phyloP scores from a whole-genome alignment of 2,329 filamentous ascomycete genomes.

The Hymenoscyphus fraxineus region DNA sequence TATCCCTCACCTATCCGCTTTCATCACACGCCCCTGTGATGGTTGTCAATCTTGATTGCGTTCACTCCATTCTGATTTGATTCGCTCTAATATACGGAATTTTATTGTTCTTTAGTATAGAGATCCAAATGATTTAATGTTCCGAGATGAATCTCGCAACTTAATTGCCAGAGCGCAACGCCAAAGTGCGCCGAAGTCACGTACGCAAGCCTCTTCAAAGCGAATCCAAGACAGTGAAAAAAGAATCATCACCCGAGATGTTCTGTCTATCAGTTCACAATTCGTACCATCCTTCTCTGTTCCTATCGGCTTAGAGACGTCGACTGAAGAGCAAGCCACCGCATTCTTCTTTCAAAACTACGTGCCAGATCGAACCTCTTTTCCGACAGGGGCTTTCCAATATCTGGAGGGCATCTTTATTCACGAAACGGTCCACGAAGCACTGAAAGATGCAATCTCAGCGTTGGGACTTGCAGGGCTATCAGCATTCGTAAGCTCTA shows the following conservation, averaged over 20 bases:
- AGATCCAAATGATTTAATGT: constrained; percentile 54
- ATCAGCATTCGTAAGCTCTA: constrained; percentile 16
- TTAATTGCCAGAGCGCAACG: constrained; percentile 16
- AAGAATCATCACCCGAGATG: background rate
- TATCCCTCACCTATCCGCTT: background rate
- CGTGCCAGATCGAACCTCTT: constrained; percentile 18
- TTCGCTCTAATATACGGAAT: background rate
- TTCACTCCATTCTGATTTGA: background rate
- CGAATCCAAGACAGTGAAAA: too few species aligned
- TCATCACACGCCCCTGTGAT: background rate
- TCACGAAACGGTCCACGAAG: constrained; percentile 43
- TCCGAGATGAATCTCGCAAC: constrained; percentile 48
- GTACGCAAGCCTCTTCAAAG: background rate
- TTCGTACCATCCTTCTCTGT: background rate
- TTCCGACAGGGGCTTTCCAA: constrained; percentile 21
- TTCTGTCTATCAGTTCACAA: background rate
- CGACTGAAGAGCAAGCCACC: constrained; percentile 26
- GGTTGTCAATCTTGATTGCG: background rate
- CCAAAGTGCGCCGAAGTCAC: constrained; percentile 6
- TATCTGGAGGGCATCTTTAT: constrained; percentile 30
- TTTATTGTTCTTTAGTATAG: constrained; percentile 37
- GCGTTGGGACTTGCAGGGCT: constrained; percentile 27
- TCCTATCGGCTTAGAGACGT: constrained; percentile 4
- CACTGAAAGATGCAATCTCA: constrained; percentile 23
- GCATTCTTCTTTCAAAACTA: constrained; percentile 32